These are phyloP conservation scores for Dicorynia guianensis DNA, from an alignment of 306 rosid species.

Conservation along the genomic window DNA sequence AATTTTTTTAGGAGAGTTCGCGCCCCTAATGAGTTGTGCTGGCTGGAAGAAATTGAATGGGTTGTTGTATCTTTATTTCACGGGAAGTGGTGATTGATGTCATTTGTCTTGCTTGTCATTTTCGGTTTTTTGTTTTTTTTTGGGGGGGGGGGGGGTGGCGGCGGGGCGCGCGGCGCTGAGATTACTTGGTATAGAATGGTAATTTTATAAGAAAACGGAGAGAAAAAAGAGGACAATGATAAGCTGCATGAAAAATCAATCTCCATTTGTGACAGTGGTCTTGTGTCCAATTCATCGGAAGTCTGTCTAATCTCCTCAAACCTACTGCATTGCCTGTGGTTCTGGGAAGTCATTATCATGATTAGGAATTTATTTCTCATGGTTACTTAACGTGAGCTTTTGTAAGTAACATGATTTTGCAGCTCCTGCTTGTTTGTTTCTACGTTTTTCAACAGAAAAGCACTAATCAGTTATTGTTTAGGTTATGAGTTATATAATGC, in stretches of 20 bases:
- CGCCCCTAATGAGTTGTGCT: slow-evolving; percentile 52
- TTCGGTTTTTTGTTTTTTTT: too few species aligned
- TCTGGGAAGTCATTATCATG: too few species aligned
- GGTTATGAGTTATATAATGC: too few species aligned
- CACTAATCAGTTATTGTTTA: too few species aligned
- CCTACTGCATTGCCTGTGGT: too few species aligned
- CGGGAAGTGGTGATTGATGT: slow-evolving; percentile 69
- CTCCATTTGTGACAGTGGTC: slow-evolving; percentile 21
- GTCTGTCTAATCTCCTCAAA: not conserved
- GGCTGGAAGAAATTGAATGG: slow-evolving; percentile 61
- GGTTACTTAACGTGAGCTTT: too few species aligned
- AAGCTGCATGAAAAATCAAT: slow-evolving; percentile 43
- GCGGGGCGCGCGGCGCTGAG: too few species aligned
- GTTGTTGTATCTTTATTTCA: slow-evolving; percentile 54
- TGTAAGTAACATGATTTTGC: too few species aligned
- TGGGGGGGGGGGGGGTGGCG: too few species aligned
- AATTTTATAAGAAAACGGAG: slow-evolving; percentile 51
- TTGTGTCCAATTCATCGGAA: not conserved
- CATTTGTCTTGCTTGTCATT: slow-evolving; percentile 56
- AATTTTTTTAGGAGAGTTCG: slow-evolving; percentile 87
- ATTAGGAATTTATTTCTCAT: too few species aligned
- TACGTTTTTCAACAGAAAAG: too few species aligned
- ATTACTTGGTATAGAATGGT: slow-evolving; percentile 79
- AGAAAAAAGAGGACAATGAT: slow-evolving; percentile 42
- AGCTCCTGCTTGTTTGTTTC: too few species aligned